Evolutionary conservation across 2,329 filamentous ascomycete genomes (phyloP), one percentile per base, ranked within the genome.

Genomic region (Dothideomycetidae sp.): DNA sequence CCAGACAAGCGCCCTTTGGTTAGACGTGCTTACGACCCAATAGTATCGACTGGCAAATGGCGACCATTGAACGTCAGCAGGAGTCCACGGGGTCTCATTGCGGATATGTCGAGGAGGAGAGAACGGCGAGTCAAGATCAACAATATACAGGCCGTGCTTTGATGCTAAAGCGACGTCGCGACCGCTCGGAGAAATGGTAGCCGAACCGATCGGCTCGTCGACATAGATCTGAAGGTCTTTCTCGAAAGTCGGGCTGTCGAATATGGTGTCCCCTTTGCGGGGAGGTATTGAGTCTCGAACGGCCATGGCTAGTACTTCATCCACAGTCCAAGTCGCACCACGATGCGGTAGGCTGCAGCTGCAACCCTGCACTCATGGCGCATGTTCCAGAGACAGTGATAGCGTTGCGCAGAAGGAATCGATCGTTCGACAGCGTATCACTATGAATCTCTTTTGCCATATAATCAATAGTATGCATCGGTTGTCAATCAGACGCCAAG

Each of bases 61-160:
- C 9, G 84, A 93, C 88, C 88, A 94, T 58, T 94, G 88, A 18
- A 93, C 86, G 57, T 94, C 88, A 9, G 88, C 85, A 4, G 93
- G 86, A 36, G 93, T 76, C 84, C 86, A 94, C n/a, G 83, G 80
- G 30, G 84, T 77, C 39, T 83, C 80, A 58, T 93, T 83, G 44
- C 80, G 80, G 48, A 94, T 69, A 50, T 85, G 79, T 12, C 85
- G 78, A 12, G 88, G 88, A 7, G 81, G 79, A 42, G 80, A 90
- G 54, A 85, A 90, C 1, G 84, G 84, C 9, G 78, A 85, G 60
- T 94, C 86, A 32, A 94, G 68, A 50, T 94, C 86, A 52, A 94
- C 86, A 48, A 94, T 84, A 53, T 88, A 79, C 39, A 94, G 70
- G 32, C 86, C 86, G 51, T 90, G 80, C 37, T 82, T 70, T 68